Conservation (phyloP, 2,329 filamentous ascomycete genomes). For the Alternaria atra region DNA sequence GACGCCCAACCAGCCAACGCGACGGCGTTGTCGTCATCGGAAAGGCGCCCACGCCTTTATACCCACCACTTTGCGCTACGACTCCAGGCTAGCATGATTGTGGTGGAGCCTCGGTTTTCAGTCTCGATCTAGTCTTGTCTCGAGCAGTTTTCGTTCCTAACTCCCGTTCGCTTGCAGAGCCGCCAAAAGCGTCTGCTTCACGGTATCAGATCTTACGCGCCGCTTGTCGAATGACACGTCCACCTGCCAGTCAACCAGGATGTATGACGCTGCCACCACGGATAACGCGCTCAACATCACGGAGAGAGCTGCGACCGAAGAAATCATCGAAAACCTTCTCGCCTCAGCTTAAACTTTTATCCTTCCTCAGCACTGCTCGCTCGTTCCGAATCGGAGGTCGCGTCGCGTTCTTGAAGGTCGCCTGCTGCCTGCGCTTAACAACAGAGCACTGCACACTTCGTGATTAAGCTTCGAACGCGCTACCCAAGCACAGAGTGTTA, state of each 20-base stretch:
- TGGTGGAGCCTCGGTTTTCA: slow-evolving; percentile 24
- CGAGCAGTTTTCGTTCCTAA: slow-evolving; percentile 6
- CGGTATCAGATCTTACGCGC: slow-evolving; percentile 23
- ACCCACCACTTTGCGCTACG: slow-evolving; percentile 16
- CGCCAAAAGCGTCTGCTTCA: slow-evolving; percentile 13
- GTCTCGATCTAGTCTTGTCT: slow-evolving; percentile 16
- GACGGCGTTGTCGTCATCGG: slow-evolving; percentile 9
- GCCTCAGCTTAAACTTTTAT: neutral
- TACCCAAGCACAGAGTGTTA: slow-evolving; percentile 13
- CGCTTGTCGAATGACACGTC: slow-evolving; percentile 19
- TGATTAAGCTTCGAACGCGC: slow-evolving; percentile 12
- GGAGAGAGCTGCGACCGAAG: slow-evolving; percentile 6
- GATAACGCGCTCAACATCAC: slow-evolving; percentile 20
- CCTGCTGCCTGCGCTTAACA: slow-evolving; percentile 2
- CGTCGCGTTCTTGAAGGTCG: neutral
- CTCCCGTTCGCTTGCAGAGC: slow-evolving; percentile 11
- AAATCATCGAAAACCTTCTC: neutral
- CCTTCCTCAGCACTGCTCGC: neutral
- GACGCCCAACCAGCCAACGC: slow-evolving; percentile 7
- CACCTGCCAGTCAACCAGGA: slow-evolving; percentile 20
- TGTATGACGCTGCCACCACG: slow-evolving; percentile 32
- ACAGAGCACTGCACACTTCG: slow-evolving; percentile 11
- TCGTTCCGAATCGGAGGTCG: neutral
- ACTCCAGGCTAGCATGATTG: slow-evolving; percentile 19
- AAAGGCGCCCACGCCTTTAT: slow-evolving; percentile 3